phyloP scores from a whole-genome alignment of 306 rosid genomes.

The Trifolium pratense region DNA sequence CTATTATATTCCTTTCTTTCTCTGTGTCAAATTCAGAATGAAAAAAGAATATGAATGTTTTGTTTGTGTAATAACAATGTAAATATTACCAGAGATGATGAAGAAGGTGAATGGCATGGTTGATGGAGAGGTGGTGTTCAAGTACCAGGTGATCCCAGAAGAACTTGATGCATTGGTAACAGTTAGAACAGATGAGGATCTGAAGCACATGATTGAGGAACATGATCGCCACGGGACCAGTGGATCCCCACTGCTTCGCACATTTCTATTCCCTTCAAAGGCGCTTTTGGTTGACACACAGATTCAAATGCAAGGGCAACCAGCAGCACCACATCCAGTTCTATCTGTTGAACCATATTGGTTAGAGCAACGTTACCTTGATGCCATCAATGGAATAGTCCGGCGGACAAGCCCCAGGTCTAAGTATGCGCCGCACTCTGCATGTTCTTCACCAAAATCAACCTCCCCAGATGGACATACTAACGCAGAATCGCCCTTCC shows the following conservation, averaged over 20 bases:
- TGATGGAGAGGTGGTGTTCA: constrained; percentile 69
- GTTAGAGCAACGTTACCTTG: constrained; percentile 73
- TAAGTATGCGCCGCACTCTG: constrained; percentile 43
- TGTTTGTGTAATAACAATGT: background rate
- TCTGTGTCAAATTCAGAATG: background rate
- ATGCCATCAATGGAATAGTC: constrained; percentile 70
- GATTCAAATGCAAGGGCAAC: background rate
- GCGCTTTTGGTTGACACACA: constrained; percentile 49
- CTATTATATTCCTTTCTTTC: background rate
- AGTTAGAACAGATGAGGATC: constrained; percentile 65
- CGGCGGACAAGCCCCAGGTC: constrained; percentile 40
- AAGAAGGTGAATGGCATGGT: constrained; percentile 52
- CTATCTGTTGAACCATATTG: constrained; percentile 41
- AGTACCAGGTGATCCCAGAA: constrained; percentile 67
- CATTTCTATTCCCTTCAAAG: constrained; percentile 65
- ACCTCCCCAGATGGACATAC: constrained; percentile 57
- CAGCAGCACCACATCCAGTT: background rate
- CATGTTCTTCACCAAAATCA: constrained; percentile 74
- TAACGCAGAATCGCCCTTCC: constrained; percentile 30
- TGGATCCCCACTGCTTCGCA: constrained; percentile 58
- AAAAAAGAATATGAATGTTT: background rate
- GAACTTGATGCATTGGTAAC: constrained; percentile 77
- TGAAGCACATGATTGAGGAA: constrained; percentile 81
- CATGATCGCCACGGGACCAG: constrained; percentile 54
- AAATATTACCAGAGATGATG: constrained; percentile 58